Evolutionary conservation across 2,329 filamentous ascomycete genomes (phyloP).

Genomic region (Xylaria sp.): DNA sequence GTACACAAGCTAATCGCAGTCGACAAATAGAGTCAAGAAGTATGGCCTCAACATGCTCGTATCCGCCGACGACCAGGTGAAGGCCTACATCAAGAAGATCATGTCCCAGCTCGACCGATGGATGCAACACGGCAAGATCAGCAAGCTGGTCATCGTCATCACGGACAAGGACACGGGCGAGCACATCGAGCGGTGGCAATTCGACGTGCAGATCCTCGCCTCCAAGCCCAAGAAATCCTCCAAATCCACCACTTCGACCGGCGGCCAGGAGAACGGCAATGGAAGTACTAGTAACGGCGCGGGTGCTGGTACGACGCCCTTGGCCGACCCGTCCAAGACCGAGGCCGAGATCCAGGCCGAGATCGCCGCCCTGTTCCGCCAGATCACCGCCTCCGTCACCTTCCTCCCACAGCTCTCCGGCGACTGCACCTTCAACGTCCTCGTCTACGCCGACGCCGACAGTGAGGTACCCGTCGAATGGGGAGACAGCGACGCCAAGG

Average conservation of each 20-base stretch:
- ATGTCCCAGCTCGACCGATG: conserved; percentile 97
- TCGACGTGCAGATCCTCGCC: conserved; percentile 72
- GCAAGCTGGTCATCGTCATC: conserved; percentile 95
- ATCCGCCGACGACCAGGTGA: conserved; percentile 96
- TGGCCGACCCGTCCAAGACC: conserved; percentile 74
- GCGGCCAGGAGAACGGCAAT: conserved; percentile 75
- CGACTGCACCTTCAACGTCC: conserved; percentile 97
- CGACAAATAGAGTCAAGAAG: conserved; percentile 78
- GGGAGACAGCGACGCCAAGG: conserved; percentile 98
- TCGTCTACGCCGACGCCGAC: conserved; percentile 97
- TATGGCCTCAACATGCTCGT: conserved; percentile 99
- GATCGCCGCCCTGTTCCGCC: conserved; percentile 95
- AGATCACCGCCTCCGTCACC: conserved; percentile 97
- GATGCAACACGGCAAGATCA: conserved; percentile 98
- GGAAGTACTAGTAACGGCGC: conserved; percentile 41
- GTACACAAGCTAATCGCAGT: neutral
- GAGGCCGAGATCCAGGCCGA: conserved; percentile 94
- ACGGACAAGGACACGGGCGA: conserved; percentile 97
- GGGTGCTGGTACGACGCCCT: conserved; percentile 42
- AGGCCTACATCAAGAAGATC: conserved; percentile 99
- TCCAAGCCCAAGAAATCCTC: conserved; percentile 62
- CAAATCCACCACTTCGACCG: conserved; percentile 58
- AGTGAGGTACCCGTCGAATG: conserved; percentile 97
- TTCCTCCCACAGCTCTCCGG: conserved; percentile 94
- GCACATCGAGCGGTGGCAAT: conserved; percentile 97